Conservation (phyloP, 495 filamentous ascomycete species). For the Patellaria atrata region DNA sequence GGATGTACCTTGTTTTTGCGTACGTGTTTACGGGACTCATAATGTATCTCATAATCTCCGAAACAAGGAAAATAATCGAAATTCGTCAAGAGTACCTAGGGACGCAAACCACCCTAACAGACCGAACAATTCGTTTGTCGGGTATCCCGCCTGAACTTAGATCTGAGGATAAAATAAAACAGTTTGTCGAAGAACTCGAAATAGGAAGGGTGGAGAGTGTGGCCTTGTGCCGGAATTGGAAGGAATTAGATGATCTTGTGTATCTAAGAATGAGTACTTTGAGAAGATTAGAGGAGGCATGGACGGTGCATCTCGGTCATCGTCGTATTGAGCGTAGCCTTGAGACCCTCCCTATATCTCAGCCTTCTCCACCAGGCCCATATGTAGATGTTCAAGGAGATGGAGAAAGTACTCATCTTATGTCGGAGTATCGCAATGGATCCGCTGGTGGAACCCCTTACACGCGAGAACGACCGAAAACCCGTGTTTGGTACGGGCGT, state of each 20-base stretch:
- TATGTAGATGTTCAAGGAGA: conserved; percentile 29
- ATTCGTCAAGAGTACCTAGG: conserved; percentile 85
- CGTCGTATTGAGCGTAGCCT: conserved; percentile 34
- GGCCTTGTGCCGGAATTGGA: conserved; percentile 78
- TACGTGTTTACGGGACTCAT: conserved; percentile 78
- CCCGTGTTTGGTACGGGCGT: conserved; percentile 66
- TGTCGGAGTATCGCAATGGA: conserved; percentile 32
- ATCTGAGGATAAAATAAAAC: conserved; percentile 69
- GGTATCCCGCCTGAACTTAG: conserved; percentile 71
- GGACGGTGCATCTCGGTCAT: conserved; percentile 54
- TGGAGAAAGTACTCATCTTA: conserved; percentile 37
- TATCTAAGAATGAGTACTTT: conserved; percentile 49
- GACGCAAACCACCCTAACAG: conserved; percentile 81
- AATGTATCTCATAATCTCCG: conserved; percentile 65
- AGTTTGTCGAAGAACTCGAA: conserved; percentile 71
- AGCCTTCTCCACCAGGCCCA: conserved; percentile 33
- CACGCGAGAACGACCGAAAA: conserved; percentile 44
- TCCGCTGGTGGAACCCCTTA: conserved; percentile 30
- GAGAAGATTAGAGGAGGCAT: conserved; percentile 68
- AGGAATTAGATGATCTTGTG: conserved; percentile 61
- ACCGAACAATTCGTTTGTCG: conserved; percentile 82
- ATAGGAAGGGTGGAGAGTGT: conserved; percentile 92
- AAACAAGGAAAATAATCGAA: conserved; percentile 71
- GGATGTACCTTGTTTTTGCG: conserved; percentile 82
- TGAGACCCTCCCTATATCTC: conserved; percentile 36